These are phyloP conservation scores for Boletellus ananas DNA, from an alignment of 768 basidiomycete genomes.

Conservation along the genomic window DNA sequence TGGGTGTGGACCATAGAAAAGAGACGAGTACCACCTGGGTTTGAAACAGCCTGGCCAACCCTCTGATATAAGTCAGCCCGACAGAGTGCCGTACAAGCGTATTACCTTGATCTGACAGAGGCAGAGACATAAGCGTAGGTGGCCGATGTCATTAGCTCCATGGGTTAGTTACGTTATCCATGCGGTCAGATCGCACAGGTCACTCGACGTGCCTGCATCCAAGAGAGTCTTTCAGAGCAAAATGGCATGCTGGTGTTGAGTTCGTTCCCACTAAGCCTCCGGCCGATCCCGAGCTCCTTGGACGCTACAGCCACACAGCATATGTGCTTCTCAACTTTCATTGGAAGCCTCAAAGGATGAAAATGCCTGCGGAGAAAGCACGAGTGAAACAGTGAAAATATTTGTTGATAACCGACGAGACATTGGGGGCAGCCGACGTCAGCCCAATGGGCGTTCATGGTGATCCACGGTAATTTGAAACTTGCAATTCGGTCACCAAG, in stretches of 20 bases:
- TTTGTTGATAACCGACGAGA: not conserved
- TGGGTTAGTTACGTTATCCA: slow-evolving; percentile 6
- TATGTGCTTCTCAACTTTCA: not conserved
- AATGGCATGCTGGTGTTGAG: too few relatives aligned
- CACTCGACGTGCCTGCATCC: not conserved
- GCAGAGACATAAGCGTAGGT: slow-evolving; percentile 3
- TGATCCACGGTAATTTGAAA: not conserved
- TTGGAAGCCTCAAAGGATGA: not conserved
- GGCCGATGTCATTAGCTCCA: slow-evolving; percentile 3
- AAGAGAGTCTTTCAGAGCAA: not conserved
- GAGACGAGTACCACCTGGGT: not conserved
- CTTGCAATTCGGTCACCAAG: not conserved
- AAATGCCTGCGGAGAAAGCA: not conserved
- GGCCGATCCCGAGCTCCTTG: too few relatives aligned
- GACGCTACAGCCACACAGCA: too few relatives aligned
- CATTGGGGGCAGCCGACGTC: not conserved
- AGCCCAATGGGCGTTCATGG: not conserved
- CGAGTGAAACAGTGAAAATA: not conserved
- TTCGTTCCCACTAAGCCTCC: too few relatives aligned
- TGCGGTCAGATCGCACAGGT: slow-evolving; percentile 9
- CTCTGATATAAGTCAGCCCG: slow-evolving; percentile 17
- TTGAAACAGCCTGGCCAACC: not conserved
- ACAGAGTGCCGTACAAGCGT: slow-evolving; percentile 22
- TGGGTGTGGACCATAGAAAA: not conserved
- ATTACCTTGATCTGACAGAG: slow-evolving; percentile 19